Evolutionary conservation across 75 land plant species (phyloP).

Genomic region (Chamaecyparis obtusa): DNA sequence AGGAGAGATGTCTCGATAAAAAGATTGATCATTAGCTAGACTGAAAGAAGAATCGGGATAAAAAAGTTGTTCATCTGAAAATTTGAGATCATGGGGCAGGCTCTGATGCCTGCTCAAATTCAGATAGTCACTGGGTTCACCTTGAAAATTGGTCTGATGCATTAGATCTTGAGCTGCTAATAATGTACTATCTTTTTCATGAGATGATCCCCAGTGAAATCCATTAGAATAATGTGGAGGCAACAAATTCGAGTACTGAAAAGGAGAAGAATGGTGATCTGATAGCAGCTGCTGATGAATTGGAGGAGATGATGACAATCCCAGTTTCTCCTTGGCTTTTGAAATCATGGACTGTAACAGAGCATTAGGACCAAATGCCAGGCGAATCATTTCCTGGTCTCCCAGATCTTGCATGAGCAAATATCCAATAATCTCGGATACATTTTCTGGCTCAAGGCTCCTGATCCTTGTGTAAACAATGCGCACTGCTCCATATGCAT

Average conservation of each 20-base stretch:
- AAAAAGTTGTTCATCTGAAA: neutral
- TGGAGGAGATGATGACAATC: constrained; percentile 17
- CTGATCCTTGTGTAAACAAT: constrained; percentile 48
- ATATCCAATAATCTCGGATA: constrained; percentile 50
- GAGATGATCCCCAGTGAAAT: neutral
- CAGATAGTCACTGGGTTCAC: neutral
- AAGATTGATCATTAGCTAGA: constrained; percentile 2
- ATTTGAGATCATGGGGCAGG: constrained; percentile 6
- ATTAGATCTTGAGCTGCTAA: neutral
- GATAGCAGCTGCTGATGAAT: neutral
- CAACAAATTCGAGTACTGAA: neutral
- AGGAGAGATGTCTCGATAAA: constrained; percentile 15
- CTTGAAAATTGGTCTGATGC: neutral
- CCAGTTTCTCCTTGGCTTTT: constrained; percentile 57
- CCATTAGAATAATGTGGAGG: neutral
- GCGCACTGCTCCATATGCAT: constrained; percentile 39
- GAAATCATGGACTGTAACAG: constrained; percentile 16
- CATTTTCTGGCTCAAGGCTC: constrained; percentile 40
- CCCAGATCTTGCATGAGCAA: constrained; percentile 41
- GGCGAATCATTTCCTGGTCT: constrained; percentile 11
- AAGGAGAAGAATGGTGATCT: neutral
- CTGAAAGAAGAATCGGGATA: constrained; percentile 13
- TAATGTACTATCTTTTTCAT: neutral
- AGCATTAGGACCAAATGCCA: constrained; percentile 7
- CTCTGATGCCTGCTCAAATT: constrained; percentile 13